phyloP scores from a whole-genome alignment of 2,329 filamentous ascomycete species.

The Stachybotrys elegans region DNA sequence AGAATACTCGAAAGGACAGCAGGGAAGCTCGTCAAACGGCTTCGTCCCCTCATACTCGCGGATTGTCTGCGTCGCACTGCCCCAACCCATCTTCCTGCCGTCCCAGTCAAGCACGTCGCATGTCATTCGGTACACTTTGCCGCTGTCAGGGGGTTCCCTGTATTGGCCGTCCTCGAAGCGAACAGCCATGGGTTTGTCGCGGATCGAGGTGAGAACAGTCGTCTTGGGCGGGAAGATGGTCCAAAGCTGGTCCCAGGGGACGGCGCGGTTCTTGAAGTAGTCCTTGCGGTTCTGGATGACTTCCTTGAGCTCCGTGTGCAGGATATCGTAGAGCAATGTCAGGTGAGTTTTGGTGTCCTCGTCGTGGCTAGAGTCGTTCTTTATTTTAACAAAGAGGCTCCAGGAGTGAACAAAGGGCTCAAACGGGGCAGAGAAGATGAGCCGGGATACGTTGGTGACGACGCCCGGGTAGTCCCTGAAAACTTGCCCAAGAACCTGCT shows the following conservation, averaged over 20 bases:
- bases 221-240: conserved; percentile 46
- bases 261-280: conserved; percentile 46
- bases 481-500: conserved; percentile 48
- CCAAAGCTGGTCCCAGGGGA: conserved; percentile 49
- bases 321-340: conserved; percentile 37
- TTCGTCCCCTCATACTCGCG: conserved; percentile 37
- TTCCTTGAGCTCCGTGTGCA: conserved; percentile 46
- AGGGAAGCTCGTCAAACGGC: conserved; percentile 36
- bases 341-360: conserved; percentile 38
- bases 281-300: conserved; percentile 45
- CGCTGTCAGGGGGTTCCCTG: conserved; percentile 28
- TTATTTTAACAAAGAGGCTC: conserved; percentile 38
- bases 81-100: conserved; percentile 40
- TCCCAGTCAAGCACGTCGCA: conserved; percentile 42
- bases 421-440: conserved; percentile 58
- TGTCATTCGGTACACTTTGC: conserved; percentile 31
- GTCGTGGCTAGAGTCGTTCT: conserved; percentile 38
- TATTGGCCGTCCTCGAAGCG: conserved; percentile 33
- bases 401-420: conserved; percentile 63
- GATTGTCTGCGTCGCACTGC: conserved; percentile 27
- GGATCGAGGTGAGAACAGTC: conserved; percentile 31
- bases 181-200: conserved; percentile 33
- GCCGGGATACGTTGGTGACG: conserved; percentile 50
- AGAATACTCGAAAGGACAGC: conserved; percentile 40
- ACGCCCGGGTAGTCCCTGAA: conserved; percentile 56